Evolutionary conservation across 106 monocot species (phyloP), one percentile per base, ranked within the genome.

Genomic region (Phalaenopsis aphrodite): DNA sequence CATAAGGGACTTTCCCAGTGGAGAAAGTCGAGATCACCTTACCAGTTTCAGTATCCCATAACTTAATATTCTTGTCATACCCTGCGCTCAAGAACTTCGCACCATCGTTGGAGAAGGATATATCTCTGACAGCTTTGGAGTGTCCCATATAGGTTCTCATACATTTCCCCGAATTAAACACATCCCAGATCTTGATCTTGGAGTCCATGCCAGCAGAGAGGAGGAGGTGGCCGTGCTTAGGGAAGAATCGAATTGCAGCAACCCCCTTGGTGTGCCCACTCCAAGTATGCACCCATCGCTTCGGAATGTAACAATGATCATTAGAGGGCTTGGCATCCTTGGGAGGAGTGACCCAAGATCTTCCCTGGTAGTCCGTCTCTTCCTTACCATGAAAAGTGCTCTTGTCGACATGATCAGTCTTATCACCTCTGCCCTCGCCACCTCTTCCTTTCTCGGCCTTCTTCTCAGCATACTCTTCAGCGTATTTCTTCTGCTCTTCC

Each of bases 111-210:
- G 94, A 94, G 81, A 98, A 98, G 38, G 94, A 92, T 42, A 98
- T 88, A 75, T 98, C 98, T 0, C 98, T 76, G 0, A 99, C 98
- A 0, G 94, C 98, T 87, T 99, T 94, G 5, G 98, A 89, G 72
- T 99, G 98, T n/a, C 98, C 98, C 98, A 99, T 99, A 77, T 99
- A 99, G 17, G 98, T 99, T 56, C 98, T 85, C 98, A 99, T 99
- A 74, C 98, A 99, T 65, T 92, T 94, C 8, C 91, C 84, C 0
- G 98, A 94, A 71, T 93, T 91, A 79, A 89, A 85, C 55, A 99
- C 98, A 80, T 99, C 98, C 98, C 98, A 99, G 49, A 99, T 99
- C 88, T 94, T 99, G 71, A 99, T 85, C 88, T 91, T 99, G 64
- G 89, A 85, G 73, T 99, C 98, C 98, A 99, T 92, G 8, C 98